Conservation (phyloP, 2,329 filamentous ascomycete species). For the Neobulgaria alba region DNA sequence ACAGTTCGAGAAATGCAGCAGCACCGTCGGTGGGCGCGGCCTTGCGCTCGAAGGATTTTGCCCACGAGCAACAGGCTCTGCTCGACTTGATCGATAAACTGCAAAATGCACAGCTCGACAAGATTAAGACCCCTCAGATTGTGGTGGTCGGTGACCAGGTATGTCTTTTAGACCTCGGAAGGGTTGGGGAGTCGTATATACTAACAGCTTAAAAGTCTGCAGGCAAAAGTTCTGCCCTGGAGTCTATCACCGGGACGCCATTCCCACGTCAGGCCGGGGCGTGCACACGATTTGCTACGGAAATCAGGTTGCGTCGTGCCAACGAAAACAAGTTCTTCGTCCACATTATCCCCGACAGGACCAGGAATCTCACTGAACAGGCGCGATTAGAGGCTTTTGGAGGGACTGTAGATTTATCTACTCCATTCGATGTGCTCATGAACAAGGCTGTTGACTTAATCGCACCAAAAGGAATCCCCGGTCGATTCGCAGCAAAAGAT, state of each 20-base stretch:
- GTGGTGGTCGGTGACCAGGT: constrained; percentile 33
- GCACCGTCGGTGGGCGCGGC: constrained; percentile 4
- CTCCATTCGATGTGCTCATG: constrained; percentile 11
- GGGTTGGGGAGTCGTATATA: too few relatives aligned
- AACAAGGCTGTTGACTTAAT: constrained; percentile 8
- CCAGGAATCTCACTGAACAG: constrained; percentile 6
- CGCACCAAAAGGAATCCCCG: constrained; percentile 7
- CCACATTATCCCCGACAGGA: constrained; percentile 7
- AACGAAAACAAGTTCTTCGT: constrained; percentile 7
- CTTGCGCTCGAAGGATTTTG: constrained; percentile 7
- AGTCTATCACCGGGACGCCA: constrained; percentile 29
- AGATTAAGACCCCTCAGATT: constrained; percentile 13
- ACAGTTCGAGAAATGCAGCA: too few relatives aligned
- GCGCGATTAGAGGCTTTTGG: constrained; percentile 6
- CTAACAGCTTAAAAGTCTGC: too few relatives aligned
- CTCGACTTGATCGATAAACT: constrained; percentile 11
- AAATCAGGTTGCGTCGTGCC: constrained; percentile 32
- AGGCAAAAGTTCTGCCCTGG: constrained; percentile 25
- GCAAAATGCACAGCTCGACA: constrained; percentile 10
- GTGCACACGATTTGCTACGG: constrained; percentile 36
- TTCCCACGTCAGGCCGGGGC: constrained; percentile 32
- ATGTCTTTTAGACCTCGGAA: too few relatives aligned
- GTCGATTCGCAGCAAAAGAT: constrained; percentile 12
- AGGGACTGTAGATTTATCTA: constrained; percentile 6
- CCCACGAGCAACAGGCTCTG: constrained; percentile 7